These are phyloP conservation scores for Comarum palustre DNA, from an alignment of 306 rosid species.

Conservation along the genomic window DNA sequence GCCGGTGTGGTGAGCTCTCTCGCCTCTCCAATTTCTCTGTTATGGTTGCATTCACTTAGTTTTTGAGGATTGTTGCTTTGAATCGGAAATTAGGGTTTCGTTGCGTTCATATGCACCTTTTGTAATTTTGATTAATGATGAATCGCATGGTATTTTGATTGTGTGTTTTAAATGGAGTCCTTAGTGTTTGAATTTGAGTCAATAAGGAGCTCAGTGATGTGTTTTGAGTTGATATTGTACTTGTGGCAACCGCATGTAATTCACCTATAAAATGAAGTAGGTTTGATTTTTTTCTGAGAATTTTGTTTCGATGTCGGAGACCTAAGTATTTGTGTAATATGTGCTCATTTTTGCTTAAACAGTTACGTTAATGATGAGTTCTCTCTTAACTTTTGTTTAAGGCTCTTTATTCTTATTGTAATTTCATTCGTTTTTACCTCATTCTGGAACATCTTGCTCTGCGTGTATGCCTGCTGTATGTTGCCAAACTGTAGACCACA, in stretches of 20 bases:
- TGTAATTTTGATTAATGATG: not conserved
- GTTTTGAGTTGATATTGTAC: not conserved
- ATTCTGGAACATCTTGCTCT: not conserved
- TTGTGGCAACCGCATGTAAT: not conserved
- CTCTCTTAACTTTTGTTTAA: not conserved
- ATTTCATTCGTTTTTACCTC: not conserved
- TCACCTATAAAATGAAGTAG: not conserved
- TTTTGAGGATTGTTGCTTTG: not conserved
- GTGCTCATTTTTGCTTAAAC: not conserved
- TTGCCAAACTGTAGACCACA: not conserved
- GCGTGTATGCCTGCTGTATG: not conserved
- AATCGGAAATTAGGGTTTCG: constrained; percentile 4
- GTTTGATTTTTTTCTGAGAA: not conserved
- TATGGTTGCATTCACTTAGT: not conserved
- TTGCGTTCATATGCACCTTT: not conserved
- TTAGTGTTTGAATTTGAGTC: not conserved
- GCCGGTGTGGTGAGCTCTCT: constrained; percentile 69
- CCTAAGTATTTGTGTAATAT: not conserved
- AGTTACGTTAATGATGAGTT: not conserved
- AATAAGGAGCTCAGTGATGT: not conserved
- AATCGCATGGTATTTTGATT: not conserved
- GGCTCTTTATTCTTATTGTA: not conserved
- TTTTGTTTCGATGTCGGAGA: not conserved
- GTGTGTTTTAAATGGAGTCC: not conserved
- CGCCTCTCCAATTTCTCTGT: not conserved